phyloP scores from a whole-genome alignment of 169 alveolate genomes.

The Theileria equi region DNA sequence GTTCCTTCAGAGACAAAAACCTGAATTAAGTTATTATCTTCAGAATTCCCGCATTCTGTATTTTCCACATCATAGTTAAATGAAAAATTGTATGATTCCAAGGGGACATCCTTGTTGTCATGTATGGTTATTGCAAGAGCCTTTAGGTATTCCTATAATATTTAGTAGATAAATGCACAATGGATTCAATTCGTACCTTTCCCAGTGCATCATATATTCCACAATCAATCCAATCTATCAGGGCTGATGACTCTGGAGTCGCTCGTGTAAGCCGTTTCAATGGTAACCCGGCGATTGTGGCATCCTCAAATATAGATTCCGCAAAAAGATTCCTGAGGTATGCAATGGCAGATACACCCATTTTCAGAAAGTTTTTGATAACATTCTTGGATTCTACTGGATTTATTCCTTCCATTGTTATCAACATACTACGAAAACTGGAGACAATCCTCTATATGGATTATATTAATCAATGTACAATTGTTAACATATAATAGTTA shows the following conservation, averaged over 20 bases:
- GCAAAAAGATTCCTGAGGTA: conserved; percentile 60
- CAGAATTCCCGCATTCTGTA: background rate
- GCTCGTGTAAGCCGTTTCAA: conserved; percentile 53
- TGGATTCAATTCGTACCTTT: conserved; percentile 16
- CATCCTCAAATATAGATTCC: conserved; percentile 53
- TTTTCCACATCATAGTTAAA: conserved; percentile 8
- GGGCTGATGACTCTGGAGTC: conserved; percentile 47
- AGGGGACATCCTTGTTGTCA: conserved; percentile 72
- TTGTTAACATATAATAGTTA: too few relatives aligned
- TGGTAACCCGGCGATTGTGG: conserved; percentile 45
- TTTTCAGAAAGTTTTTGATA: conserved; percentile 45
- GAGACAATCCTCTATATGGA: too few relatives aligned
- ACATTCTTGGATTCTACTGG: conserved; percentile 47
- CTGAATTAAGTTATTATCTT: conserved; percentile 6
- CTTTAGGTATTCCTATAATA: conserved; percentile 39
- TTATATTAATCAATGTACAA: too few relatives aligned
- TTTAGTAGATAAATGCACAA: background rate
- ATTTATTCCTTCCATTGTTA: conserved; percentile 13
- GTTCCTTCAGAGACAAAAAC: conserved; percentile 9
- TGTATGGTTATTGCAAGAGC: conserved; percentile 70
- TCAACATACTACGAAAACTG: too few relatives aligned
- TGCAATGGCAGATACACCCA: conserved; percentile 45
- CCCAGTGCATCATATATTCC: conserved; percentile 83
- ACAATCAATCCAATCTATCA: conserved; percentile 79
- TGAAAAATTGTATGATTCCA: conserved; percentile 65